These are phyloP conservation scores for Zizania palustris DNA, from an alignment of 202 grass and related monocot genomes.

Conservation along the genomic window DNA sequence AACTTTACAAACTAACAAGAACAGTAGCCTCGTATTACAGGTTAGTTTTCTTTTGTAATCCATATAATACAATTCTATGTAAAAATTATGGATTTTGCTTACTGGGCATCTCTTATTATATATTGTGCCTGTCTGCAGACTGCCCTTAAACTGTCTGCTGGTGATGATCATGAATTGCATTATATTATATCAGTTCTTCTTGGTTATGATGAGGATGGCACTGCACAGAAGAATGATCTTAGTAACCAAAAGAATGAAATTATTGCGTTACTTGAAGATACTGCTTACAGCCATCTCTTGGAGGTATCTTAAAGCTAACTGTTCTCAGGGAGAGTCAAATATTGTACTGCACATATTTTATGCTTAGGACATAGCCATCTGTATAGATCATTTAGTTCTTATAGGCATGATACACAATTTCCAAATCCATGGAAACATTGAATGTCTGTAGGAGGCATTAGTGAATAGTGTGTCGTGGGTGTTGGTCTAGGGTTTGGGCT, in stretches of 20 bases:
- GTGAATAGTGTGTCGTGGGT: no score
- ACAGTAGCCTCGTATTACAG: constrained; percentile 95
- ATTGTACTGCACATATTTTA: constrained; percentile 2
- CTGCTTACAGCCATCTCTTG: constrained; percentile 88
- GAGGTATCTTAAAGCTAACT: constrained; percentile 55
- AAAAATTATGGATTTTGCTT: constrained; percentile 26
- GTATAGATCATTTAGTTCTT: constrained; percentile 13
- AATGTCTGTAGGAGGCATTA: neutral
- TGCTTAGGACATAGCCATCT: neutral
- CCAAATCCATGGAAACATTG: no score
- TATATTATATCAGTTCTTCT: constrained; percentile 72
- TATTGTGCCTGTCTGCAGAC: constrained; percentile 57
- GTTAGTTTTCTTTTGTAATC: constrained; percentile 43
- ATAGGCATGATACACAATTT: no score
- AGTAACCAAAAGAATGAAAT: constrained; percentile 65
- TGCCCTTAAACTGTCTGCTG: constrained; percentile 69
- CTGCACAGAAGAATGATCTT: constrained; percentile 37
- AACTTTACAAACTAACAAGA: constrained; percentile 66
- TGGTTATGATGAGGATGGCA: constrained; percentile 50
- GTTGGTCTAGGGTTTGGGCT: no score
- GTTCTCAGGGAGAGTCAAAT: constrained; percentile 26
- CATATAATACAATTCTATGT: constrained; percentile 2
- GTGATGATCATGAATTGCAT: constrained; percentile 61
- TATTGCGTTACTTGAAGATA: constrained; percentile 83
- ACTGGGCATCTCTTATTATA: constrained; percentile 30